A percentile compares a stretch with the other conserved stretches of the same genome.
phyloP scores from a whole-genome alignment of 148 eudicot genomes.

The Agrostemma githago region DNA sequence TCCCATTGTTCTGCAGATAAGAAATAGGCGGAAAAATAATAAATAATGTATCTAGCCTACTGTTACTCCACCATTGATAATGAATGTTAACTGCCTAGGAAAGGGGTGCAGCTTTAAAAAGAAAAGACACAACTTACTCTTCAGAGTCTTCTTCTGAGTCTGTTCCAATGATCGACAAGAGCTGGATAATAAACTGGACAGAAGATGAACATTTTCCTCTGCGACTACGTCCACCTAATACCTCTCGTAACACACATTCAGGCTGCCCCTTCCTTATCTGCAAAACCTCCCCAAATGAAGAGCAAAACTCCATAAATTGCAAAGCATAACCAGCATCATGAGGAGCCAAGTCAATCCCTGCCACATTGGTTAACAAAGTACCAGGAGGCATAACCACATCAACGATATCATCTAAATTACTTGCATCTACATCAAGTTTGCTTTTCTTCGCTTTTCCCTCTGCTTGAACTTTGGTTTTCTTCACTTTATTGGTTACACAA shows the following conservation, averaged over 20 bases:
- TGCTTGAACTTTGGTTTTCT: constrained; percentile 13
- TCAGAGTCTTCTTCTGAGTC: constrained; percentile 32
- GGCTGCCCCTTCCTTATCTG: constrained; percentile 63
- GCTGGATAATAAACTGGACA: constrained; percentile 51
- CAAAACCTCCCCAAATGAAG: constrained; percentile 71
- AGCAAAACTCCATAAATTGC: constrained; percentile 81
- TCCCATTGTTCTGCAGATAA: background rate
- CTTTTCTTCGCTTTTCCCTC: constrained; percentile 14
- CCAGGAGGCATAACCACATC: constrained; percentile 60
- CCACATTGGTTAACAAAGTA: constrained; percentile 46
- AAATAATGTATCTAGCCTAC: too few species aligned
- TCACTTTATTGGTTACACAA: constrained; percentile 13
- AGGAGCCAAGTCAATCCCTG: constrained; percentile 52
- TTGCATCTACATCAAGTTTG: constrained; percentile 15
- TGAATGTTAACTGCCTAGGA: too few species aligned
- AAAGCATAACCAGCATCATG: constrained; percentile 74
- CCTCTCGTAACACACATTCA: constrained; percentile 53
- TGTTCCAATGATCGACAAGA: constrained; percentile 48
- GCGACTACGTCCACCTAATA: constrained; percentile 51
- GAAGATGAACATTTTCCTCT: constrained; percentile 50
- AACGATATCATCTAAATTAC: constrained; percentile 11
- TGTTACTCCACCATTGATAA: too few species aligned
- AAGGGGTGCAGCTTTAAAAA: background rate
- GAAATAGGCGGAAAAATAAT: too few species aligned
- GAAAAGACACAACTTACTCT: constrained; percentile 10